Evolutionary conservation across 192 early-diverging fungal species (phyloP).

Genomic region (Coemansia sp.): DNA sequence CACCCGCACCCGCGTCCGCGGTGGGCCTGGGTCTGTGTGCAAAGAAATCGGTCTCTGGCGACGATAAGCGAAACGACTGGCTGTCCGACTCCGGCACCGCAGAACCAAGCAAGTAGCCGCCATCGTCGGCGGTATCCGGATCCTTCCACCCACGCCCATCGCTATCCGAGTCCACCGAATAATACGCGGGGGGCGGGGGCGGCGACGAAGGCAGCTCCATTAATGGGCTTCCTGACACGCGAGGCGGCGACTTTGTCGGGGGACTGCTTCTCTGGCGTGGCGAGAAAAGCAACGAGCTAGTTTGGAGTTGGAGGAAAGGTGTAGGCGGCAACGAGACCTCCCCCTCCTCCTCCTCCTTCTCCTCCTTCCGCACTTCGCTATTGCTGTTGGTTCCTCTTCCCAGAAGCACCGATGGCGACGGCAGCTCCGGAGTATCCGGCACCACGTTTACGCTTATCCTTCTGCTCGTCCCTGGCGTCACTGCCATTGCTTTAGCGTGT

Average conservation of each 20-base stretch:
- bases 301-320: neutral
- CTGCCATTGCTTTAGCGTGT: too few species aligned
- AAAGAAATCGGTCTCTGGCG: neutral
- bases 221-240: conserved; percentile 7
- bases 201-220: conserved; percentile 46
- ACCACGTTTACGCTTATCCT: neutral
- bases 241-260: too few species aligned
- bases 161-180: conserved; percentile 4
- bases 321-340: neutral
- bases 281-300: neutral
- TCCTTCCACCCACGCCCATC: neutral
- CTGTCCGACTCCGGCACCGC: neutral
- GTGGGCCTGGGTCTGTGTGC: neutral
- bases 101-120: conserved; percentile 15
- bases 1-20: neutral
- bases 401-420: conserved; percentile 35
- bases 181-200: conserved; percentile 8
- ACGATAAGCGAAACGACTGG: neutral
- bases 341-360: neutral
- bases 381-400: neutral
- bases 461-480: neutral
- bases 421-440: conserved; percentile 41
- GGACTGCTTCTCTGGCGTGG: too few species aligned
- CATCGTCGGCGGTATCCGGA: neutral
- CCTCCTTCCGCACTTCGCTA: neutral